Evolutionary conservation across 208 protist genomes (phyloP).

Genomic region (Trypanosoma theileri): DNA sequence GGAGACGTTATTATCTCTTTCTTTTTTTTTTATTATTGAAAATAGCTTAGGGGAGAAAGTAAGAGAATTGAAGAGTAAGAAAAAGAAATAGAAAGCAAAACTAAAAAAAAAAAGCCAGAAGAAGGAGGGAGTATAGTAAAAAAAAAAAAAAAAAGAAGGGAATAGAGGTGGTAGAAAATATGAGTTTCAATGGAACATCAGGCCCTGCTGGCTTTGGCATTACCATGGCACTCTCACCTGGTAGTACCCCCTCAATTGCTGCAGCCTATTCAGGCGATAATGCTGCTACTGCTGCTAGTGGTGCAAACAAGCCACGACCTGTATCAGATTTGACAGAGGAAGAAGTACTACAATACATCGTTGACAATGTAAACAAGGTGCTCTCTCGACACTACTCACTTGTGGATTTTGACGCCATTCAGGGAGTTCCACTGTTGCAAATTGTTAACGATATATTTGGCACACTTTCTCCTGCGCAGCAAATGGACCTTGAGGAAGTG

Average conservation of each 20-base stretch:
- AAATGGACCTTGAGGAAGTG: conserved; percentile 57
- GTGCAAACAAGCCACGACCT: conserved; percentile 14
- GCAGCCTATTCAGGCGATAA: conserved; percentile 2
- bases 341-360: conserved; percentile 77
- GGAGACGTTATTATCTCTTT: too few relatives aligned
- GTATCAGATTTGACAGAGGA: conserved; percentile 48
- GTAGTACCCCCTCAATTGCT: not conserved
- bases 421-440: conserved; percentile 68
- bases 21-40: too few relatives aligned
- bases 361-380: conserved; percentile 78
- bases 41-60: too few relatives aligned
- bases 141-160: conserved; percentile 6
- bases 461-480: conserved; percentile 57
- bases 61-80: too few relatives aligned
- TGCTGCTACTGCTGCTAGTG: not conserved
- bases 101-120: not conserved
- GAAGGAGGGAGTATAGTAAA: not conserved
- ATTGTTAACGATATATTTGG: conserved; percentile 86
- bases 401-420: conserved; percentile 84
- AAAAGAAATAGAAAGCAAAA: not conserved
- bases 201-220: not conserved
- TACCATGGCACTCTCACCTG: not conserved
- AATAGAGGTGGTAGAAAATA: conserved; percentile 2
- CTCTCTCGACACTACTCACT: conserved; percentile 77
- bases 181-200: not conserved